Conservation (phyloP, 345 rosid species). For the Dipteronia dyeriana region DNA sequence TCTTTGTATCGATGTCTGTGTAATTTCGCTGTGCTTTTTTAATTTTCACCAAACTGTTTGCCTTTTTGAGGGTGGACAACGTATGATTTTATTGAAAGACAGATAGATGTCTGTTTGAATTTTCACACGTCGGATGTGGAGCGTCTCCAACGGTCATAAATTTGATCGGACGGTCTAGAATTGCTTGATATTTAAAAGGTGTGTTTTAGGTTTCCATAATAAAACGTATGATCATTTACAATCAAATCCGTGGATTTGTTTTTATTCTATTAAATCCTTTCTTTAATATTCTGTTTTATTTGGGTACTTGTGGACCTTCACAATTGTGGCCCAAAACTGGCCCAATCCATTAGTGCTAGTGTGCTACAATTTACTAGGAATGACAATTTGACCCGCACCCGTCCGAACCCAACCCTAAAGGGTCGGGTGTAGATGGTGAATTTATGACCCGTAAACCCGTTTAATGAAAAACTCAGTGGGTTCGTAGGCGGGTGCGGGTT, state of each 20-base stretch:
- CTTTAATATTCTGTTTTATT: too few relatives aligned
- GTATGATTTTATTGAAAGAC: background rate
- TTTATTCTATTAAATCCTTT: too few relatives aligned
- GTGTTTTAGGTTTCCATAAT: background rate
- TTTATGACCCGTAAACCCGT: too few relatives aligned
- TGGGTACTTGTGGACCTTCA: background rate
- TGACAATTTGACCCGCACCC: too few relatives aligned
- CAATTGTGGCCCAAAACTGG: background rate
- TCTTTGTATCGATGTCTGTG: background rate
- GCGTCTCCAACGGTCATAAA: constrained; percentile 55
- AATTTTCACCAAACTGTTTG: background rate
- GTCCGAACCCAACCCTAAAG: too few relatives aligned
- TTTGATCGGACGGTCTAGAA: constrained; percentile 42
- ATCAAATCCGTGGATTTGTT: background rate
- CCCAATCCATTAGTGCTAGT: background rate
- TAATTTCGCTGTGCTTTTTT: background rate
- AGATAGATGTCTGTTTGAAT: background rate
- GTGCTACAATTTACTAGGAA: background rate
- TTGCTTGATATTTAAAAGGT: constrained; percentile 23
- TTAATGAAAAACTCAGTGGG: too few relatives aligned
- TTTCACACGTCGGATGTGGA: constrained; percentile 26
- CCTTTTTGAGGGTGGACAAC: background rate
- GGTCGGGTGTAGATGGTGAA: too few relatives aligned
- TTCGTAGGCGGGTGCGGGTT: too few relatives aligned
- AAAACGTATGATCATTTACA: background rate